These are phyloP conservation scores for Hansenula sp. DNA, from an alignment of 1,139 yeast species.

Conservation along the genomic window DNA sequence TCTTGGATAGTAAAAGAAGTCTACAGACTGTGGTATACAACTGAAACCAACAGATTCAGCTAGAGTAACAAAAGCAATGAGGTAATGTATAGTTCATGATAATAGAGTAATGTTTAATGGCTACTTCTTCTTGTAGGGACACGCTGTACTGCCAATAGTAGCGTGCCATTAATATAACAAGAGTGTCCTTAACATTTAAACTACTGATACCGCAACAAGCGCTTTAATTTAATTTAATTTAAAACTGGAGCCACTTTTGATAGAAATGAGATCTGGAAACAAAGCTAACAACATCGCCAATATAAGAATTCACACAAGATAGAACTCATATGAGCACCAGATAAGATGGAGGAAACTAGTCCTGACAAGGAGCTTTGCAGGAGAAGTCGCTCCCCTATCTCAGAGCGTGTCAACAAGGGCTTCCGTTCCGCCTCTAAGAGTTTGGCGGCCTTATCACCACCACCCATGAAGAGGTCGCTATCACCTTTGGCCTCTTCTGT, in stretches of 20 bases:
- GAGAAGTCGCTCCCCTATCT: constrained; percentile 2
- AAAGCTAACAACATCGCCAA: background rate
- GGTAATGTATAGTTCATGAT: no score
- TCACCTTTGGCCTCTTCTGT: constrained; percentile 7
- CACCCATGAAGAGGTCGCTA: constrained; percentile 4
- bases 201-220: no score
- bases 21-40: background rate
- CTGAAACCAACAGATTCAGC: no score
- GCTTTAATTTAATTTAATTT: no score
- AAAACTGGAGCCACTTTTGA: no score
- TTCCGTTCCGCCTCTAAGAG: constrained; percentile 2
- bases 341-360: background rate
- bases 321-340: background rate
- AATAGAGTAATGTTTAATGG: no score
- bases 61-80: no score
- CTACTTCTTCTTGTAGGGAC: no score
- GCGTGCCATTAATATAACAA: no score
- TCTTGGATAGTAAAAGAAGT: constrained; percentile 38
- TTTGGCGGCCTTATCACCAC: constrained; percentile 7
- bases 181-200: no score
- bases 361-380: background rate
- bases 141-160: background rate
- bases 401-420: constrained; percentile 1
- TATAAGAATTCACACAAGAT: background rate
- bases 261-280: no score